These are phyloP conservation scores for Termitomyces sp. DNA, from an alignment of 768 basidiomycete species.

Conservation along the genomic window DNA sequence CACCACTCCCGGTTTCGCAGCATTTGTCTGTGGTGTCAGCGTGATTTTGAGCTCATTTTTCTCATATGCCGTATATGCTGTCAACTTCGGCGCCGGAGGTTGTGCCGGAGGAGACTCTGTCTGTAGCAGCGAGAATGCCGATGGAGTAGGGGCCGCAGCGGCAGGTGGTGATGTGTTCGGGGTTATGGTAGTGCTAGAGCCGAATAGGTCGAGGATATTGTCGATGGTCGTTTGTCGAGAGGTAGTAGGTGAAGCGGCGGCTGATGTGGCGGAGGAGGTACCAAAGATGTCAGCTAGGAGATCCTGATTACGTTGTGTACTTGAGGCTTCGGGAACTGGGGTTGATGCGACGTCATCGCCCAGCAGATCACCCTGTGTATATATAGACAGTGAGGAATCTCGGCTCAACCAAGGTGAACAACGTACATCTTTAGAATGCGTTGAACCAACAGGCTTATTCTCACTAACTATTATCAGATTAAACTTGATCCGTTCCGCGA, in stretches of 20 bases:
- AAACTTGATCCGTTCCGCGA: background rate
- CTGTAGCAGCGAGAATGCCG: constrained; percentile 35
- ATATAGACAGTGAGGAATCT: constrained; percentile 14
- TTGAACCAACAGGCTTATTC: constrained; percentile 93
- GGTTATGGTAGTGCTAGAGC: constrained; percentile 29
- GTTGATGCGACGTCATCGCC: constrained; percentile 65
- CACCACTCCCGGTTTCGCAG: constrained; percentile 81
- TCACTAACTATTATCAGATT: constrained; percentile 70
- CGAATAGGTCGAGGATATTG: constrained; percentile 91
- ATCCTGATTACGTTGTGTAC: constrained; percentile 69
- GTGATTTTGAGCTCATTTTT: constrained; percentile 89
- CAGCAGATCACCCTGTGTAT: constrained; percentile 76
- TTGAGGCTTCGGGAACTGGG: constrained; percentile 34
- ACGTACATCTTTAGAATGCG: constrained; percentile 70
- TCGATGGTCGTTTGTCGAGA: constrained; percentile 64
- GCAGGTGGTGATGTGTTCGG: constrained; percentile 16
- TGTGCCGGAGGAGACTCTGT: constrained; percentile 33
- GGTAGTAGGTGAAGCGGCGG: constrained; percentile 38
- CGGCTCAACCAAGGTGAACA: constrained; percentile 2
- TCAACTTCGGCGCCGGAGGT: constrained; percentile 44
- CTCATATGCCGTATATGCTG: constrained; percentile 85
- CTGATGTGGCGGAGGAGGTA: constrained; percentile 33
- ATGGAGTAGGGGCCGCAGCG: constrained; percentile 15
- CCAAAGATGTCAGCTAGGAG: constrained; percentile 94
- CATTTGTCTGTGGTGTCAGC: constrained; percentile 81